Evolutionary conservation across 169 alveolate species (phyloP).

Genomic region (Plasmodium fragile): DNA sequence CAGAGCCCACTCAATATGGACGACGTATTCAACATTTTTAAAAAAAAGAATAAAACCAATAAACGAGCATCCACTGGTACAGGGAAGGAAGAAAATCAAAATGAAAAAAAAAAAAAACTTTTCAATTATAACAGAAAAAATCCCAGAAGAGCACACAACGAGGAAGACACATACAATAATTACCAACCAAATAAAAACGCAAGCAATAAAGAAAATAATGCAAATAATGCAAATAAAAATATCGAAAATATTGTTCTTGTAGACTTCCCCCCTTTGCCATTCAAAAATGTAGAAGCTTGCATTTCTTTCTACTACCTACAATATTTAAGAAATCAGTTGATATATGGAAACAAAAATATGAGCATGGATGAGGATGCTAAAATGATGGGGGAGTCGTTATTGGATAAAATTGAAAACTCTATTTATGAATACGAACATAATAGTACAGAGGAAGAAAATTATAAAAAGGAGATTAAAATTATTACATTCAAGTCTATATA

Average conservation of each 20-base stretch:
- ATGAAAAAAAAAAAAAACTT: constrained; percentile 24
- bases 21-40: constrained; percentile 51
- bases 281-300: constrained; percentile 65
- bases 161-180: constrained; percentile 45
- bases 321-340: constrained; percentile 61
- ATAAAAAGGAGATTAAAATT: constrained; percentile 52
- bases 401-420: constrained; percentile 56
- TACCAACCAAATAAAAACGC: not conserved
- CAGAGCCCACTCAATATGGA: constrained; percentile 11
- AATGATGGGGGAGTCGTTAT: constrained; percentile 60
- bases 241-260: constrained; percentile 37
- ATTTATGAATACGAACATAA: constrained; percentile 41
- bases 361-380: constrained; percentile 66
- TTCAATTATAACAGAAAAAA: constrained; percentile 38
- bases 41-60: constrained; percentile 25
- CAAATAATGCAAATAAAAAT: constrained; percentile 17
- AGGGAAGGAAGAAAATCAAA: constrained; percentile 18
- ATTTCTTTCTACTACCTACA: constrained; percentile 67
- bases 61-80: constrained; percentile 26
- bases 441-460: constrained; percentile 10
- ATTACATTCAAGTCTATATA: constrained; percentile 56
- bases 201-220: not conserved
- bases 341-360: constrained; percentile 74
- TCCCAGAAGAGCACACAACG: constrained; percentile 76
- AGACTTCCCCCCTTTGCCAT: constrained; percentile 74